phyloP scores from a whole-genome alignment of 2,329 filamentous ascomycete species.

The Dothideomycetes sp. region DNA sequence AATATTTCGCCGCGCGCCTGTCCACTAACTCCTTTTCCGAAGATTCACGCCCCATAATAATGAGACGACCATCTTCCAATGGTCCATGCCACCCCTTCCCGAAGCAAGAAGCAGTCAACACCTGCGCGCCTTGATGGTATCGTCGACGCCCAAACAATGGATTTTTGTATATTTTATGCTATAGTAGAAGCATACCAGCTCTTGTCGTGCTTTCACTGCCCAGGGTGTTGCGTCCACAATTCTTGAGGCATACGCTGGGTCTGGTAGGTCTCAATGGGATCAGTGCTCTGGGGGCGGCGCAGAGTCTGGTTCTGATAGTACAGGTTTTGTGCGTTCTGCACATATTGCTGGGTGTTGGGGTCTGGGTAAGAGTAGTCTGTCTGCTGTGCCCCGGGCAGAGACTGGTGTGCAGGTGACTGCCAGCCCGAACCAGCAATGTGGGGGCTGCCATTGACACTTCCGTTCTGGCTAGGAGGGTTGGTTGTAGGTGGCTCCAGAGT shows the following conservation, averaged over 20 bases:
- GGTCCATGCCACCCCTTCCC: too few species aligned
- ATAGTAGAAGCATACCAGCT: too few species aligned
- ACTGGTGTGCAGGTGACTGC: slow-evolving; percentile 71
- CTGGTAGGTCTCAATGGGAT: slow-evolving; percentile 48
- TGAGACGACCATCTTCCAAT: too few species aligned
- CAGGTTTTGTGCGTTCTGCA: slow-evolving; percentile 52
- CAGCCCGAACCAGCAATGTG: slow-evolving; percentile 74
- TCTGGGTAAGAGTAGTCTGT: slow-evolving; percentile 78
- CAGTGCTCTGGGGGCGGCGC: slow-evolving; percentile 61
- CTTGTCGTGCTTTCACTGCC: too few species aligned
- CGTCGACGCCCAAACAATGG: too few species aligned
- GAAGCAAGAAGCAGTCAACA: neutral
- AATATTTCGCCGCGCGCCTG: neutral
- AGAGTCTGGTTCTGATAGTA: slow-evolving; percentile 62
- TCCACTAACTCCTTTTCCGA: neutral
- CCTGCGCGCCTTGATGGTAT: neutral
- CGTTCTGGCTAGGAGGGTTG: slow-evolving; percentile 62
- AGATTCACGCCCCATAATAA: too few species aligned
- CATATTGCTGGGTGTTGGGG: slow-evolving; percentile 38
- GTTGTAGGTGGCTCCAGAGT: slow-evolving; percentile 70
- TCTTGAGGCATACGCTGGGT: slow-evolving; percentile 47
- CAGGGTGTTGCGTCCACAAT: slow-evolving; percentile 42
- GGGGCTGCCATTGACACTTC: slow-evolving; percentile 71
- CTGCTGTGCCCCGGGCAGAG: slow-evolving; percentile 53
- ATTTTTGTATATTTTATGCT: too few species aligned